Evolutionary conservation across 78 protist genomes (phyloP), one percentile per base, ranked within the genome.

Genomic region (Dictyostelium purpureum): DNA sequence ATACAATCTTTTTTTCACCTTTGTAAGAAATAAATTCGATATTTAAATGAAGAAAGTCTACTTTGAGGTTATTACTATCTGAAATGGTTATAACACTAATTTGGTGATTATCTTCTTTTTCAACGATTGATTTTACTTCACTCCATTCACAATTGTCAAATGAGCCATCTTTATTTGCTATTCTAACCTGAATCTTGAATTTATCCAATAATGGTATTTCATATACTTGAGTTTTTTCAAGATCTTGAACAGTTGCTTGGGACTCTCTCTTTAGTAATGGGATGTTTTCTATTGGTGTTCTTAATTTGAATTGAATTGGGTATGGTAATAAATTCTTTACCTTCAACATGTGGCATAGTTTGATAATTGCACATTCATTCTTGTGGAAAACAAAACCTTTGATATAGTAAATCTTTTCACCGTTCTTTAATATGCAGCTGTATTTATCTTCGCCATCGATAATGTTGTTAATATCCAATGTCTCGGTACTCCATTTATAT

Each of bases 401-500:
- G 0, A 85, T 35, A 6, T 71, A 57, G 42, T 40, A 19, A 12
- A 42, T 59, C 35, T 73, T 70, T 14, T 85, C 82, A n/a, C 71
- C 92, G 59, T 19, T 47, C 6, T 51, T 52, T 28, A 79, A 56
- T 0, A 57, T 31, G 11, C 76, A 85, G 16, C 77, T 54, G 16
- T 45, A 56, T 28, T 38, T 21, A 31, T 51, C 66, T 75, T 47
- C 42, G 19, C 38, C 38, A 1, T 70, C 61, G 0, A 10, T 5
- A 12, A 73, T 35, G 9, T 85, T 42, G 43, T 54, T 85, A 0
- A 85, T 24, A 47, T 85, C 61, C 11, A 85, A 28, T 16, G 92
- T 75, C 35, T 85, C 92, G 0, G 56, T 47, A 10, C 66, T 43
- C 92, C 92, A 85, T 21, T 73, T 70, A 43, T 47, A 85, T n/a